Evolutionary conservation across 2,329 filamentous ascomycete species (phyloP).

Genomic region (Zalaria obscura): DNA sequence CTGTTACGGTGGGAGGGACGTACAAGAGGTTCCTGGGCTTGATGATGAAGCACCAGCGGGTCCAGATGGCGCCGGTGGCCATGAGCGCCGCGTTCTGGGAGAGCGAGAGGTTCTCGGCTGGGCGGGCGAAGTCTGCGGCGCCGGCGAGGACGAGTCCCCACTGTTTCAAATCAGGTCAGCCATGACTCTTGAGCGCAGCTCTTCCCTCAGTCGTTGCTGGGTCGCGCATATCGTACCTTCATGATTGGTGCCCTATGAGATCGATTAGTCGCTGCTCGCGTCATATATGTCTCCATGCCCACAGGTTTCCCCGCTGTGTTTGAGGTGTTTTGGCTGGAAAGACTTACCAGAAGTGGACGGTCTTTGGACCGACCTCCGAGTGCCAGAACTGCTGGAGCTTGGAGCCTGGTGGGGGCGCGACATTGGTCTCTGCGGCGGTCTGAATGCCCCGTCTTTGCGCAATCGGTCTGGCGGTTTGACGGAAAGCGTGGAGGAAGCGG

Average conservation of each 20-base stretch:
- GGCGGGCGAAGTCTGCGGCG: slow-evolving; percentile 79
- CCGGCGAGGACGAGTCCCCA: slow-evolving; percentile 90
- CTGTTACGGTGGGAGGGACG: slow-evolving; percentile 16
- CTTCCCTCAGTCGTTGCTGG: not conserved
- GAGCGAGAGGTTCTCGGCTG: slow-evolving; percentile 81
- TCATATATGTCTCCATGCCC: too few species aligned
- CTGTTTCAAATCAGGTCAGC: slow-evolving; percentile 25
- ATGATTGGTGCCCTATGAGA: slow-evolving; percentile 71
- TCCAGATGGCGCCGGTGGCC: slow-evolving; percentile 92
- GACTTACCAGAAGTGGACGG: slow-evolving; percentile 89
- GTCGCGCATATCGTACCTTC: slow-evolving; percentile 42
- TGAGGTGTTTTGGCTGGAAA: not conserved
- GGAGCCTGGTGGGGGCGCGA: slow-evolving; percentile 16
- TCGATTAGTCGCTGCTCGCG: too few species aligned
- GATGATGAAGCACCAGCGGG: slow-evolving; percentile 96
- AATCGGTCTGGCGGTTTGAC: slow-evolving; percentile 27
- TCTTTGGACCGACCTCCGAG: slow-evolving; percentile 43
- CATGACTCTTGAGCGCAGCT: not conserved
- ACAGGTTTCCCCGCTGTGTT: not conserved
- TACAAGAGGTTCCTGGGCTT: slow-evolving; percentile 84
- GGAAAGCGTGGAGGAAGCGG: slow-evolving; percentile 39
- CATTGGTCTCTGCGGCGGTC: slow-evolving; percentile 42
- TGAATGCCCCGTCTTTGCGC: slow-evolving; percentile 49
- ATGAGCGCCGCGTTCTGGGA: slow-evolving; percentile 86
- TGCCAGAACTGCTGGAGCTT: slow-evolving; percentile 56